Conservation (phyloP, 805 yeast species). For the Grigorovia yakushimaensis region DNA sequence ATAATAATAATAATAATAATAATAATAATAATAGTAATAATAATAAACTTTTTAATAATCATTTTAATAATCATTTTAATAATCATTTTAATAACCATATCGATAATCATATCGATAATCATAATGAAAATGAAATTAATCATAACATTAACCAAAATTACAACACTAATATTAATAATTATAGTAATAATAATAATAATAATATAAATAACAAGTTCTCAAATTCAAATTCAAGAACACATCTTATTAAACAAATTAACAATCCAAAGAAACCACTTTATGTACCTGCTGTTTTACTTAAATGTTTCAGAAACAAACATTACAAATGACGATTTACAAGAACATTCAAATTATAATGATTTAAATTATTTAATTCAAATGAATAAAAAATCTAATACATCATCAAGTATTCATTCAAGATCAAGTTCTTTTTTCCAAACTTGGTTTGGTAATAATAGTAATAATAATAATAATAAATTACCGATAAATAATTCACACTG, state of each 20-base stretch:
- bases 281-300: constrained; percentile 78
- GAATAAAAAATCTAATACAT: constrained; percentile 1
- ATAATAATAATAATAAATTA: not conserved
- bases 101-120: not conserved
- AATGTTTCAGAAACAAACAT: constrained; percentile 35
- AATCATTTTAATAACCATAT: no score
- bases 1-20: not conserved
- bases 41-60: not conserved
- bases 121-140: not conserved
- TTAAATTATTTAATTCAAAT: not conserved
- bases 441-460: constrained; percentile 1
- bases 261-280: constrained; percentile 82
- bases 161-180: no score
- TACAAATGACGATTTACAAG: constrained; percentile 29
- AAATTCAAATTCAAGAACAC: constrained; percentile 5
- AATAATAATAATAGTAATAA: not conserved
- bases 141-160: not conserved
- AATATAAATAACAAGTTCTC: not conserved
- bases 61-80: no score
- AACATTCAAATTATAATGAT: not conserved
- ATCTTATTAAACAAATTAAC: constrained; percentile 52
- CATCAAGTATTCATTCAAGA: constrained; percentile 19
- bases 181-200: not conserved
- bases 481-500: constrained; percentile 42
- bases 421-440: constrained; percentile 10